A percentile compares a stretch with the other conserved stretches of the same genome.
Conservation (phyloP, 2,329 filamentous ascomycete species). For the Xylariaceae sp. region DNA sequence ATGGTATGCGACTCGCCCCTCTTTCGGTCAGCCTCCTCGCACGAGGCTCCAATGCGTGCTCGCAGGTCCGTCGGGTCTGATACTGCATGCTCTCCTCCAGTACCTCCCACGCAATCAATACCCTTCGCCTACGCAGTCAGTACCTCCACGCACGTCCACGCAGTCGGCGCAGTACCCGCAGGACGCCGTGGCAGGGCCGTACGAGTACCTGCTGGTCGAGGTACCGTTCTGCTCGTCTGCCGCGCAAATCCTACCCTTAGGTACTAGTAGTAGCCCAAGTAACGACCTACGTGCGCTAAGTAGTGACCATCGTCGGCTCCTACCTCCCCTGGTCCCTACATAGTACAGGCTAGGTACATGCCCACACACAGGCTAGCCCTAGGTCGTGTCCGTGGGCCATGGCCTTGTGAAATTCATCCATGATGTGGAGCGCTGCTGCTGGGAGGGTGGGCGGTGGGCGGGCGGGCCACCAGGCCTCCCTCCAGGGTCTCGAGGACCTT, state of each 20-base stretch:
- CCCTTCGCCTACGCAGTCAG: neutral
- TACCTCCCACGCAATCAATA: neutral
- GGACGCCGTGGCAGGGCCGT: too few species aligned
- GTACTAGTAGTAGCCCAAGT: neutral
- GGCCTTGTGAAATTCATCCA: conserved; percentile 16
- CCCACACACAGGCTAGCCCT: neutral
- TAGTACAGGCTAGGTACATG: neutral
- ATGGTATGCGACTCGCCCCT: conserved; percentile 20
- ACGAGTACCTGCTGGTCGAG: too few species aligned
- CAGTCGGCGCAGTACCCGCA: too few species aligned
- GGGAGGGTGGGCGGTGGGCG: neutral
- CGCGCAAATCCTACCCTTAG: neutral
- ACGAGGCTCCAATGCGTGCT: conserved; percentile 1
- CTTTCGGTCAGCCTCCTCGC: conserved; percentile 7
- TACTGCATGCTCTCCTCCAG: neutral
- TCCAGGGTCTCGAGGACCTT: conserved; percentile 20
- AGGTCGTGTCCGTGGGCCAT: conserved; percentile 3
- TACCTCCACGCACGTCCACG: neutral
- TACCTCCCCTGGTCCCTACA: conserved; percentile 8
- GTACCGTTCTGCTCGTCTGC: neutral
- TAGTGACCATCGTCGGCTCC: conserved; percentile 5
- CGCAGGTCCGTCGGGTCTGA: neutral
- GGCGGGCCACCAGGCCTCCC: conserved; percentile 16
- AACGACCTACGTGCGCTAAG: neutral
- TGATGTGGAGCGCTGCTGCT: conserved; percentile 18